A percentile compares a stretch with the other conserved stretches of the same genome.
Conservation (phyloP, 1,139 yeast species). For the Hansenula lynferdii region DNA sequence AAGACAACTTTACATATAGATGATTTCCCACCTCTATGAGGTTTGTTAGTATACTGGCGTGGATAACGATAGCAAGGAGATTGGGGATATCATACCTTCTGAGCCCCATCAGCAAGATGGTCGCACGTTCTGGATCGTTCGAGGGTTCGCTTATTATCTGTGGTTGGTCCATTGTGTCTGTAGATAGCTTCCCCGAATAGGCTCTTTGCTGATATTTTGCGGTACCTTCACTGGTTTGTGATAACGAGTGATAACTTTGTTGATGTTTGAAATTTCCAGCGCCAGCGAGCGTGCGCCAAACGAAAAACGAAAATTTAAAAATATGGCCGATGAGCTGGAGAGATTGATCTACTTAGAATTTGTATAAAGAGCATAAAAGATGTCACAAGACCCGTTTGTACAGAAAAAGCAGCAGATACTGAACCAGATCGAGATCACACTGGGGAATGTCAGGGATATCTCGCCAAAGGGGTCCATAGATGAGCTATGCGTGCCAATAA, state of each 20-base stretch:
- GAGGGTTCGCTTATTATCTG: conserved; percentile 39
- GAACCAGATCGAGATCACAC: conserved; percentile 43
- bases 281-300: neutral
- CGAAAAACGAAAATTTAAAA: neutral
- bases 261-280: neutral
- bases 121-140: conserved; percentile 41
- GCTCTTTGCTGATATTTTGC: neutral
- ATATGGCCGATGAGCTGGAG: neutral
- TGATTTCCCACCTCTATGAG: conserved; percentile 61
- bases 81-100: conserved; percentile 48
- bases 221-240: neutral
- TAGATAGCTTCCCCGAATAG: too few relatives aligned
- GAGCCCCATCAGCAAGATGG: conserved; percentile 80
- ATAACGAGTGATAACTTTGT: neutral
- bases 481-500: conserved; percentile 64
- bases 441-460: conserved; percentile 49
- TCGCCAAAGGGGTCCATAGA: conserved; percentile 88
- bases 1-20: conserved; percentile 93
- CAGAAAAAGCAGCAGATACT: conserved; percentile 63
- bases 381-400: conserved; percentile 48
- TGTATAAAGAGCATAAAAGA: neutral
- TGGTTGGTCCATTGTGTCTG: conserved; percentile 5
- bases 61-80: neutral
- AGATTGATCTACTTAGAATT: neutral
- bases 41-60: conserved; percentile 1